Percentiles rank a stretch among this genome's conserved stretches.
phyloP scores from a whole-genome alignment of 2,329 filamentous ascomycete species.

The Trichoderma koningiopsis region DNA sequence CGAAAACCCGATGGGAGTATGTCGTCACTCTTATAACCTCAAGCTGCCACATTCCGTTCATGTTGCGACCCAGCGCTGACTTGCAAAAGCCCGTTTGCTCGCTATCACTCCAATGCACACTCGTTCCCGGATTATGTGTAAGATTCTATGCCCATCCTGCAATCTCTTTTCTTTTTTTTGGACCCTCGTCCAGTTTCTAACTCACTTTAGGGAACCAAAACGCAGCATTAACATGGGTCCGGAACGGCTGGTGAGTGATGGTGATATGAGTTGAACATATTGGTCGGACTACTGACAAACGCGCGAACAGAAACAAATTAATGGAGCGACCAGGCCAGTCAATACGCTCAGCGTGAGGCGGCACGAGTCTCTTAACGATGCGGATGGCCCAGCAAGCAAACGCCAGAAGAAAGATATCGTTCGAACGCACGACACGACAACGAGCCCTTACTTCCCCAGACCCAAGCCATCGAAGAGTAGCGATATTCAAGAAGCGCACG shows the following conservation, averaged over 20 bases:
- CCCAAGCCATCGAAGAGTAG: neutral
- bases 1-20: conserved; percentile 38
- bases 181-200: conserved; percentile 27
- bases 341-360: conserved; percentile 30
- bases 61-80: conserved; percentile 21
- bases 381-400: conserved; percentile 30
- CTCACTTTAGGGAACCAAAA: conserved; percentile 32
- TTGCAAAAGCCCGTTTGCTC: conserved; percentile 36
- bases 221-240: conserved; percentile 29
- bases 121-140: conserved; percentile 50
- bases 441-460: conserved; percentile 12
- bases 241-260: conserved; percentile 32
- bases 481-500: neutral
- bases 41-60: neutral
- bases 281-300: conserved; percentile 5
- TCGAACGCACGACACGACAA: neutral
- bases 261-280: too few species aligned
- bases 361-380: neutral
- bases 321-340: conserved; percentile 29
- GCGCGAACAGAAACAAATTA: conserved; percentile 32
- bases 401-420: conserved; percentile 28
- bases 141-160: conserved; percentile 24
- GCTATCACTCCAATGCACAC: conserved; percentile 42
- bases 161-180: neutral
- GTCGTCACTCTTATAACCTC: conserved; percentile 21